A percentile compares a stretch with the other conserved stretches of the same genome.
Evolutionary conservation across 305 asterid genomes (phyloP).

Genomic region (Fraxinus latifolia): DNA sequence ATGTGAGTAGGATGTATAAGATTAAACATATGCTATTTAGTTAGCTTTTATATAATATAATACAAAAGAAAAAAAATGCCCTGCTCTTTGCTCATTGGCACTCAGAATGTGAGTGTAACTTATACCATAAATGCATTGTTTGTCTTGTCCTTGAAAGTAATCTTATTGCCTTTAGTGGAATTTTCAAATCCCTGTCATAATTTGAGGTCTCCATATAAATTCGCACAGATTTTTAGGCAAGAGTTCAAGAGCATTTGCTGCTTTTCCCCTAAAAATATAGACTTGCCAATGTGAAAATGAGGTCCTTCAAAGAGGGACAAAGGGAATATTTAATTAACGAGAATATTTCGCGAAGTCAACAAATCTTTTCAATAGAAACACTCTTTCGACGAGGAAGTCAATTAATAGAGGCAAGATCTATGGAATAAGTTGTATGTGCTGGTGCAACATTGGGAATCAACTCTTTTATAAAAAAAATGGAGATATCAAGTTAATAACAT

Average conservation of each 20-base stretch:
- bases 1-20: neutral
- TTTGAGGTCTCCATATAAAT: neutral
- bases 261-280: neutral
- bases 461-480: neutral
- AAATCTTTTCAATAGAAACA: neutral
- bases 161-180: neutral
- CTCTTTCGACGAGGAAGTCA: neutral
- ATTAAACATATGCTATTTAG: neutral
- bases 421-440: neutral
- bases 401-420: neutral
- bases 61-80: neutral
- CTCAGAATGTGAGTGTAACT: neutral
- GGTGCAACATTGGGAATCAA: neutral
- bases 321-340: neutral
- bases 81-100: neutral
- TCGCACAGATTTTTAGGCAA: neutral
- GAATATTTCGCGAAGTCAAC: neutral
- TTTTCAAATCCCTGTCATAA: neutral
- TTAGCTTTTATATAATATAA: neutral
- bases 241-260: neutral
- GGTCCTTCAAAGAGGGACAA: neutral
- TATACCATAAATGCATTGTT: neutral
- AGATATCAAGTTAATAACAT: neutral
- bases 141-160: neutral
- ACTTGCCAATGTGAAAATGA: neutral